Conservation (phyloP, 2,329 filamentous ascomycete species). For the Alternaria sp. region DNA sequence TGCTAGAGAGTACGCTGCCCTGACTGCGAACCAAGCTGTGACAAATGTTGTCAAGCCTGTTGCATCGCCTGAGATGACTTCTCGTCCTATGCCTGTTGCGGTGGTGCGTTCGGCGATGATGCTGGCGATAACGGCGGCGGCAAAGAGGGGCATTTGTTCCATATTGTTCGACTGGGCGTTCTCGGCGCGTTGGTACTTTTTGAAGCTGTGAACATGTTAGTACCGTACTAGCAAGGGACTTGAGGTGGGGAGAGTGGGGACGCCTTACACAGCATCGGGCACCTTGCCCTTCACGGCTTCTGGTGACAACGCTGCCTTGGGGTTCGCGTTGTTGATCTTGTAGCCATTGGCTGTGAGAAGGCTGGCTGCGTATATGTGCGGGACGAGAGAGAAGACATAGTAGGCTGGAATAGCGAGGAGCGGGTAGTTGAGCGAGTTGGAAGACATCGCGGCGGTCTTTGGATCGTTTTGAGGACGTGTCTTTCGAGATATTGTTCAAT, state of each 20-base stretch:
- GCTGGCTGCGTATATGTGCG: conserved; percentile 25
- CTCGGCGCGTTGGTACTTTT: conserved; percentile 37
- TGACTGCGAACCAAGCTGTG: conserved; percentile 22
- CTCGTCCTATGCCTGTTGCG: conserved; percentile 15
- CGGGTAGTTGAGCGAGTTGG: conserved; percentile 29
- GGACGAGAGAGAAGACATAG: conserved; percentile 31
- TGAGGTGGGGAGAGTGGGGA: background rate
- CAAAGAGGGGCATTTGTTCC: conserved; percentile 36
- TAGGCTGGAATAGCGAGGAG: conserved; percentile 37
- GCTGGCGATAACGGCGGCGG: conserved; percentile 28
- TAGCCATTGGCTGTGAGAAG: conserved; percentile 25
- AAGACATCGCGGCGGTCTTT: conserved; percentile 19
- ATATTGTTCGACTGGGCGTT: conserved; percentile 32
- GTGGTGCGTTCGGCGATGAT: conserved; percentile 31
- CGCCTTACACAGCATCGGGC: conserved; percentile 24
- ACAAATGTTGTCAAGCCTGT: conserved; percentile 31
- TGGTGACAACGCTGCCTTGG: conserved; percentile 29
- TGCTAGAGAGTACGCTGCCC: conserved; percentile 25
- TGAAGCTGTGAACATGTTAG: conserved; percentile 14
- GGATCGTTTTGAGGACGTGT: background rate
- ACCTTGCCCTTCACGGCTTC: conserved; percentile 32
- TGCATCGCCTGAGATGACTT: conserved; percentile 16
- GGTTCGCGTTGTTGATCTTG: conserved; percentile 34
- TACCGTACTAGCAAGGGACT: no score
- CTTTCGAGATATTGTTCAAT: background rate